These are phyloP conservation scores for Apiospora pterosperma DNA, from an alignment of 2,329 filamentous ascomycete species.

Conservation along the genomic window DNA sequence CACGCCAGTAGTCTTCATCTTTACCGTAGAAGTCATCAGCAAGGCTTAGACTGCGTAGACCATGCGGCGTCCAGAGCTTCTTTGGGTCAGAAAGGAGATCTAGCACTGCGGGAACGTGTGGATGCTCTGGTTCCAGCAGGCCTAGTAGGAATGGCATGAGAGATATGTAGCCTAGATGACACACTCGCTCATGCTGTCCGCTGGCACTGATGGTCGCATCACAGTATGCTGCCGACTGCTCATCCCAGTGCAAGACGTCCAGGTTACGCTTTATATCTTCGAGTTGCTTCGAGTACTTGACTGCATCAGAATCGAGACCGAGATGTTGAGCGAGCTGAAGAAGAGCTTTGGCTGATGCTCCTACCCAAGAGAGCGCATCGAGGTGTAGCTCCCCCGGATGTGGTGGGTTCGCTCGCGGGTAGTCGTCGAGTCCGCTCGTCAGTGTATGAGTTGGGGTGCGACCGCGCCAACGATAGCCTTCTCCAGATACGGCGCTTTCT, in stretches of 20 bases:
- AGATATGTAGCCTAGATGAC: constrained; percentile 94
- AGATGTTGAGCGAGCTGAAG: constrained; percentile 74
- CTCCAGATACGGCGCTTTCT: constrained; percentile 77
- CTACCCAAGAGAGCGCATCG: constrained; percentile 94
- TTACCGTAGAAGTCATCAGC: constrained; percentile 81
- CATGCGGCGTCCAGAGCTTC: constrained; percentile 82
- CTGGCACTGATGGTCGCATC: constrained; percentile 94
- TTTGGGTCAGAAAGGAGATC: constrained; percentile 76
- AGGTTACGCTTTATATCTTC: constrained; percentile 81
- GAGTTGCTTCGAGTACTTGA: constrained; percentile 67
- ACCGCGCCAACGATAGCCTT: constrained; percentile 90
- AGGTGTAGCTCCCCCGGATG: constrained; percentile 94
- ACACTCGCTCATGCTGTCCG: constrained; percentile 85
- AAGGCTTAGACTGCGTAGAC: constrained; percentile 83
- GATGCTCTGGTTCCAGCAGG: constrained; percentile 69
- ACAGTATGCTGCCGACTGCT: constrained; percentile 78
- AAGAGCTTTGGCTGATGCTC: constrained; percentile 86
- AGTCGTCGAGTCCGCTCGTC: constrained; percentile 90
- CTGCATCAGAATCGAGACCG: constrained; percentile 69
- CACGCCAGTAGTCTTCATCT: constrained; percentile 95
- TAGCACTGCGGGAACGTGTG: constrained; percentile 71
- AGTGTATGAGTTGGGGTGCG: constrained; percentile 80
- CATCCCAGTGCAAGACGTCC: constrained; percentile 92
- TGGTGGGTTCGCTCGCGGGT: constrained; percentile 85
- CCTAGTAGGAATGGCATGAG: constrained; percentile 90